Base-by-base conservation (phyloP, 1,284 basidiomycete genomes). In the Farysia itapuensis region DNA sequence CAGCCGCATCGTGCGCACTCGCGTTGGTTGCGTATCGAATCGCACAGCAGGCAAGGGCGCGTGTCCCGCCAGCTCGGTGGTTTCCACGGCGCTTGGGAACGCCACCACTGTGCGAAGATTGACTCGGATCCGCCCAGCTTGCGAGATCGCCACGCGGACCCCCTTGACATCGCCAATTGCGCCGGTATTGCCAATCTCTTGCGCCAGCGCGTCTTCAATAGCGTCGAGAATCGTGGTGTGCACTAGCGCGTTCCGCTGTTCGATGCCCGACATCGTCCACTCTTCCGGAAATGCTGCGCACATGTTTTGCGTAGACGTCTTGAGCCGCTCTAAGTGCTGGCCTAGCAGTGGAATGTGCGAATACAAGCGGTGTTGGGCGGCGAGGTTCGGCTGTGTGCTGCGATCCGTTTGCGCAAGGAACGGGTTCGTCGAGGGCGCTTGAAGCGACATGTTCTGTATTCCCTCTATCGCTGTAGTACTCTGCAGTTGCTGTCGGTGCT, bases 1-100 rank as follows among this genome's bases (percentile, higher is more conserved):
- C 41, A 63, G 33, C 13, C 57, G 52, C 48, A 57, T 33, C 19
- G 44, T 56, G 1, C 59, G 34, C 16, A 63, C 52, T 11, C 52
- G 34, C 22, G 59, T 63, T 11, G 59, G 52, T 36, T 29, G 31
- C 13, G 25, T 26, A 23, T 63, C 59, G 20, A 56, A 20, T 4
- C 59, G 48, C 28, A 57, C 59, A 15, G 39, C 41, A 9, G 59
- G 59, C 12, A 39, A 24, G 8, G 28, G 33, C 9, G 43, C 42
- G 8, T 22, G 23, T 4, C 23, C 36, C 3, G 36, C 36, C 14
- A 22, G 21, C 12, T 22, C 21, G 33, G 13, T 18, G 20, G 5
- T 19, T 20, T 18, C 34, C 14, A 51, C 15, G 3, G 40, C 41
- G 41, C 37, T 47, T 0, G 58, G 58, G 35, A 61, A 61, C 3